A percentile compares a stretch with the other conserved stretches of the same genome.
Conservation (phyloP, 2,329 filamentous ascomycete genomes). For the Paraphaeosphaeria sporulosa region DNA sequence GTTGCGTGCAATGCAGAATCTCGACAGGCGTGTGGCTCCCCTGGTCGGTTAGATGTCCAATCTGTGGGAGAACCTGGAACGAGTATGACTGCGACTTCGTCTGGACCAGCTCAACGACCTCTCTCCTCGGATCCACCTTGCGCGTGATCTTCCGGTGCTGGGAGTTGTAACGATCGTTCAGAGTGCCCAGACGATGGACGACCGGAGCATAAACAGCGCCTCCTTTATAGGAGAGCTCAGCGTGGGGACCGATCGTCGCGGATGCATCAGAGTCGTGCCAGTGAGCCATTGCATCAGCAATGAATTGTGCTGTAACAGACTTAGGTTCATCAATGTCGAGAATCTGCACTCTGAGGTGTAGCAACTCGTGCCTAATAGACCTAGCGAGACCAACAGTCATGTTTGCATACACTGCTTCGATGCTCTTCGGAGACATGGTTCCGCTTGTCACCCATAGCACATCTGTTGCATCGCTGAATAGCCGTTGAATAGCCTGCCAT, state of each 20-base stretch:
- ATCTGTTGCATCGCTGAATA: constrained; percentile 14
- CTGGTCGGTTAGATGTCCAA: constrained; percentile 32
- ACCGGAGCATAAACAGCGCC: constrained; percentile 5
- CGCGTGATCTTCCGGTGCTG: constrained; percentile 23
- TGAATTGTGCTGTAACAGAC: neutral
- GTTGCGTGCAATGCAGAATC: neutral
- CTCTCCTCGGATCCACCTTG: neutral
- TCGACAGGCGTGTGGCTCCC: constrained; percentile 34
- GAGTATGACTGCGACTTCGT: constrained; percentile 18
- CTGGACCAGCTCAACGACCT: neutral
- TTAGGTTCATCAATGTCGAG: constrained; percentile 17
- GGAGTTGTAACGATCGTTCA: constrained; percentile 35
- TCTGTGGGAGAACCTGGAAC: constrained; percentile 10
- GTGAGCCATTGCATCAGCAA: constrained; percentile 12
- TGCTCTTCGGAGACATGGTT: neutral
- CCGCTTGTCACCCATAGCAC: constrained; percentile 29
- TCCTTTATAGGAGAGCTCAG: constrained; percentile 9
- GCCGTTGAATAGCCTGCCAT: constrained; percentile 11
- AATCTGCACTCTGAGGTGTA: constrained; percentile 17
- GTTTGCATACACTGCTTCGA: constrained; percentile 10
- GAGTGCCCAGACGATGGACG: neutral
- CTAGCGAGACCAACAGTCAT: constrained; percentile 21
- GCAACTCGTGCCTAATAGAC: constrained; percentile 16
- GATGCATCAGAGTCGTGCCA: constrained; percentile 7
- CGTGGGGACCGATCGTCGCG: neutral